Base-by-base conservation (phyloP, 1,284 basidiomycete genomes). In the Ceratobasidium sp. region DNA sequence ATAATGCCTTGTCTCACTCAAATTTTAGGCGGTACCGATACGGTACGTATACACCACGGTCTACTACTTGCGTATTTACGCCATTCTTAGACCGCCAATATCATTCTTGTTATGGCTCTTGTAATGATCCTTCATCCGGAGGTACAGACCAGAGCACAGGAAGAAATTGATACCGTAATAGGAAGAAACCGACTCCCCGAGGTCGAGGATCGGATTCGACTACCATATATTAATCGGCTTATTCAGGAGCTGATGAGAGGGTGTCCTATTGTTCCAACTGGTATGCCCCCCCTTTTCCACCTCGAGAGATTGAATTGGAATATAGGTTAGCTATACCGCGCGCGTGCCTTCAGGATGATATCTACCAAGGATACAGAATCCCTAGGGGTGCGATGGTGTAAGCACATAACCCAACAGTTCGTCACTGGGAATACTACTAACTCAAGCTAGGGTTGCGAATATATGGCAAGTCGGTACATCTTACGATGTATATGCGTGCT, bases 391-490 rank as follows among this genome's bases (percentile, higher is more conserved):
- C 56, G 3, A 31, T 58, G 22, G 40, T 58, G 56, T 58, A 42
- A 45, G 56, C 38, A 22, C 49, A 42, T 57, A 34, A 47, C 60
- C 17, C 40, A 71, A 13, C 65, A 53, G 52, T 40, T 27, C 49
- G 31, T 38, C 5, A 27, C 27, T 5, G 12, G 56, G 32, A 13
- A 29, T 17, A 45, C 17, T 13, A 22, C 25, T 31, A 29, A 3
- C 29, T 32, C 17, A 32, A 0, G 79, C 82, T 1, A 73, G 85
- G 22, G 72, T 85, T 2, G 75, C 79, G 6, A 85, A 85, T 71
- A 76, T 80, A 22, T 85, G 83, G 84, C 83, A 70, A 35, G 73
- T 71, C 29, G 15, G 31, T 12, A 34, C 34, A 54, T 25, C 32
- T 5, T 43, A 31, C 32, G n/a, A n/a, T 40, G n/a, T 32, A 32